Base-by-base conservation (phyloP, 208 protist genomes). In the Trypanosoma avium region DNA sequence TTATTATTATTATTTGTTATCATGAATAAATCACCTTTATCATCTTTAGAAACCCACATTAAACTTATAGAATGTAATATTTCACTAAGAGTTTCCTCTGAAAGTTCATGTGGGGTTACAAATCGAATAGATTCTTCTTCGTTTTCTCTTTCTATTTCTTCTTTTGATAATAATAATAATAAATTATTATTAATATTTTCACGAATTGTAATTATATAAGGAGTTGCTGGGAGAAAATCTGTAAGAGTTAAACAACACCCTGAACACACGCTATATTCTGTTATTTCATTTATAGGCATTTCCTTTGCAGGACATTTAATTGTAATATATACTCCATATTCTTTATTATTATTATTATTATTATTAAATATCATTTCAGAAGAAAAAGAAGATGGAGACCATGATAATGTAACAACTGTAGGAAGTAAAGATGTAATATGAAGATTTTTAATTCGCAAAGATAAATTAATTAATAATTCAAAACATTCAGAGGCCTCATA, bases 41-140 rank as follows among this genome's bases (percentile, higher is more conserved):
- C 33, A 38, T 9, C 17, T 15, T 42, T 15, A 42, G 3, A 1
- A 42, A 3, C 36, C 10, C 5, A 29, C 1, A 3, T 50, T 15
- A 50, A 15, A n/a, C n/a, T 50, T 1, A 50, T 24, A 22, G 46
- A 3, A 10, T 6, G 9, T 15, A 50, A 21, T 1, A 50, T 15
- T 8, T 50, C 46, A 2, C 8, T 50, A 1, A 50, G 46, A 10
- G 47, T 43, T 5, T 8, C 26, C 43, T 48, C 15, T 40, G 17
- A 52, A 7, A 62, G 9, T 12, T 62, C 55, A 29, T 70, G 46
- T 9, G 64, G 64, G 0, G 64, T 70, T 4, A 70, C 64, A 48
- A 70, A 27, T 6, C 29, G 13, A 19, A 70, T 33, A 22, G 46
- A 4, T 30, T 54, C 45, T 8, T 32, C 46, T 7, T 22, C 1